Conservation (phyloP, 2,329 filamentous ascomycete genomes). For the Epichloe gansuensis region DNA sequence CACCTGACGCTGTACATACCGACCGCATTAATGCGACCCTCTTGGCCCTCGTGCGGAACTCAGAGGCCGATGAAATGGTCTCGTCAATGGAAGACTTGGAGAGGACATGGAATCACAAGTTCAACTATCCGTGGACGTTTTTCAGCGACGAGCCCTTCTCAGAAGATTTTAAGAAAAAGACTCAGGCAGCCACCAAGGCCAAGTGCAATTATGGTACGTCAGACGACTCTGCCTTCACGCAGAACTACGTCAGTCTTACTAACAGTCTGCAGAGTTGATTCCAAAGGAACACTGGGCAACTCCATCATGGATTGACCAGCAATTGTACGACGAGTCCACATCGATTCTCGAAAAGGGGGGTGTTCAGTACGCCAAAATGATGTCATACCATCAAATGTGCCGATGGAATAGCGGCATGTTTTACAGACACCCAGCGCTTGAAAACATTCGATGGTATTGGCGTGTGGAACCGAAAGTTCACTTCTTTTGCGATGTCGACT, state of each 20-base stretch:
- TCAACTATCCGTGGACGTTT: constrained; percentile 99
- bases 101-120: constrained; percentile 92
- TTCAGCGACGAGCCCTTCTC: constrained; percentile 94
- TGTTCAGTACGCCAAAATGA: constrained; percentile 79
- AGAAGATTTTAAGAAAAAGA: constrained; percentile 81
- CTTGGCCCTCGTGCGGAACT: constrained; percentile 81
- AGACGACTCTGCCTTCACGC: neutral
- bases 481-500: constrained; percentile 98
- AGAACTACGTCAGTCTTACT: neutral
- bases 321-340: constrained; percentile 74
- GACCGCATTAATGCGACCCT: constrained; percentile 88
- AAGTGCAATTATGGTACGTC: constrained; percentile 69
- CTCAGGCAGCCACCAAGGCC: constrained; percentile 71
- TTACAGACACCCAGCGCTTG: constrained; percentile 85
- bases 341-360: constrained; percentile 69
- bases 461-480: constrained; percentile 96
- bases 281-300: constrained; percentile 92
- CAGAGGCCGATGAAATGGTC: constrained; percentile 73
- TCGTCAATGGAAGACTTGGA: constrained; percentile 86
- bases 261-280: constrained; percentile 51
- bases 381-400: constrained; percentile 98
- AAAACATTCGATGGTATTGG: constrained; percentile 86
- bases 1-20: constrained; percentile 58
- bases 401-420: constrained; percentile 98
- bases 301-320: constrained; percentile 82